Base-by-base conservation (phyloP, 1,284 basidiomycete genomes). In the Boletus semigastroideus region DNA sequence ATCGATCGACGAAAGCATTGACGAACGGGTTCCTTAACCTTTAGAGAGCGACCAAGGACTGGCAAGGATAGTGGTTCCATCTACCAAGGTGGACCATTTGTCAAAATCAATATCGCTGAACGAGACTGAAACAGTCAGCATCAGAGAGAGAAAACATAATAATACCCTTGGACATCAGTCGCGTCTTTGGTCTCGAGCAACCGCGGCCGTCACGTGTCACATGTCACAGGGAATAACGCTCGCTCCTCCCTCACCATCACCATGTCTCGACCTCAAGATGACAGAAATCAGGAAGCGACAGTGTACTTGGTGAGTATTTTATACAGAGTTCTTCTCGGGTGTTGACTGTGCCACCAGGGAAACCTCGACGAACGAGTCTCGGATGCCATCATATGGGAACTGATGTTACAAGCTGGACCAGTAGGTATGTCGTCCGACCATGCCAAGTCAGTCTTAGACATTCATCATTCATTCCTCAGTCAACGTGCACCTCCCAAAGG, bases 401-500 rank as follows among this genome's bases (percentile, higher is more conserved):
- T 99, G 45, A 99, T 99, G 96, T 74, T 98, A 55, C 96, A 98
- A 75, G 95, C 95, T 12, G 96, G 96, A 7, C 96, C 96, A 57
- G 92, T 98, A 49, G 93, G 94, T 93, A 67, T 68, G 90, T 78
- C 49, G 30, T 31, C 34, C 39, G 33, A 30, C 51, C 19, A 20
- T 34, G 22, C 36, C 31, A 36, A 25, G 16, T 31, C 20, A 12
- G 7, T 46, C 41, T 8, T 28, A 46, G 46, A 60, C 5, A 40
- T 41, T 14, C 42, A 37, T 37, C 62, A 22, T 60, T 47, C 62
- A 20, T 60, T 46, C 60, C 16, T 10, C 34, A 97, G 94, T 94
- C 31, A 98, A 97, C 65, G 94, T 97, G 0, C 94, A 97, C 74
- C 78, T 99, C n/a, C 96, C 96, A n/a, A 99, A 98, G 73, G 97